Evolutionary conservation across 2,329 filamentous ascomycete genomes (phyloP), one percentile per base, ranked within the genome.

Genomic region (Venturiaceae sp.): DNA sequence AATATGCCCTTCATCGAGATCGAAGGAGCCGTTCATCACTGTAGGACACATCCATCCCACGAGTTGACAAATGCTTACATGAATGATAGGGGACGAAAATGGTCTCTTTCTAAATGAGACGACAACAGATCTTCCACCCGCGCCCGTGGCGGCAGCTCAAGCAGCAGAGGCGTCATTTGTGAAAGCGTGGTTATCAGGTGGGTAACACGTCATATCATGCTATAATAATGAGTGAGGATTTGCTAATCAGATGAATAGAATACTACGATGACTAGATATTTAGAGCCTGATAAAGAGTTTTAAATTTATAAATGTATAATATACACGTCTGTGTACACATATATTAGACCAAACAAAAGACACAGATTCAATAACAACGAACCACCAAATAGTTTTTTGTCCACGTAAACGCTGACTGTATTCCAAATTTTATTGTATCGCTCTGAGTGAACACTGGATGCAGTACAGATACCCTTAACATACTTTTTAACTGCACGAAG

Each of bases 1-100:
- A 79, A 77, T 53, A 80, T 91, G 73, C 89, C 89, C 0, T 88
- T 86, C 62, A 77, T 89, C n/a, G 67, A 92, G 50, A 90, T 95
- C 50, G 74, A 78, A 3, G 80, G 80, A n/a, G 88, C 83, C 0
- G 87, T 92, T 21, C 90, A 95, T 69, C 88, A 92, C 68, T 94
- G 44, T 50, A 30, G 30, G 44, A n/a, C 1, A 5, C 11, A 14
- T 16, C 5, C 19, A 4, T 47, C 9, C 1, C 6, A 14, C 4
- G n/a, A 47, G 5, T 3, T 16, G 5, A 16, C 9, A 3, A 7
- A 3, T 5, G 13, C 44, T 47, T 3, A 50, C 6, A n/a, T n/a
- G 14, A 30, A 5, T 1, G 8, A 3, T 3, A 50, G 44, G 87
- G 86, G 87, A 89, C 63, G 85, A 87, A 72, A 86, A 87, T 62